Conservation (phyloP, 2,329 filamentous ascomycete genomes). For the Calonectria hawksworthii region DNA sequence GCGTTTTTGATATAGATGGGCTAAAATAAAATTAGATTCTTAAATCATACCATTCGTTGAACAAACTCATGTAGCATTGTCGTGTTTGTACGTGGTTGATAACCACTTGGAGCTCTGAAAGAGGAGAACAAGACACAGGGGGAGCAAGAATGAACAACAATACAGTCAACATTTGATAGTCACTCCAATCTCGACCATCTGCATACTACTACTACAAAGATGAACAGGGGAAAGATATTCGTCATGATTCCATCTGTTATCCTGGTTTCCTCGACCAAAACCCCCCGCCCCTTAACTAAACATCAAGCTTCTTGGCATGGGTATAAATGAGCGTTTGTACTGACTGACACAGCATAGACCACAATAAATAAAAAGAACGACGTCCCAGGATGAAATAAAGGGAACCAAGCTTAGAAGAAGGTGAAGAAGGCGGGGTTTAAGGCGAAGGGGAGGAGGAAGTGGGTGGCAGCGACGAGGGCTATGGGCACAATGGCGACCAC, state of each 20-base stretch:
- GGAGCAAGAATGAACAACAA: background rate
- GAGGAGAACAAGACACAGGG: background rate
- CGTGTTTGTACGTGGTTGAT: background rate
- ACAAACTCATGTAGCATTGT: background rate
- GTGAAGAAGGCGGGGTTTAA: slow-evolving; percentile 86
- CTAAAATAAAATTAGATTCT: slow-evolving; percentile 39
- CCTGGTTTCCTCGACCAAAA: background rate
- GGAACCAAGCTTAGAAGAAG: slow-evolving; percentile 56
- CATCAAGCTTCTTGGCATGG: slow-evolving; percentile 2
- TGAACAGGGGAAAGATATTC: background rate
- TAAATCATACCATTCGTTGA: background rate
- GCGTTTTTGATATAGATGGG: slow-evolving; percentile 45
- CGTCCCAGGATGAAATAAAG: background rate
- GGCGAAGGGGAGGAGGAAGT: slow-evolving; percentile 79
- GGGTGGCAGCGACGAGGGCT: slow-evolving; percentile 77
- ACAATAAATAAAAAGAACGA: slow-evolving; percentile 5
- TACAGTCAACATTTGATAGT: background rate
- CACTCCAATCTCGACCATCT: slow-evolving; percentile 18
- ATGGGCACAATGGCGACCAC: slow-evolving; percentile 84
- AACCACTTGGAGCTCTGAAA: background rate
- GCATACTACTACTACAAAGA: background rate
- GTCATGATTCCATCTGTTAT: slow-evolving; percentile 9
- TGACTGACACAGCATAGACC: slow-evolving; percentile 8
- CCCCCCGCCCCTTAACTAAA: background rate
- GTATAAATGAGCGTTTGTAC: slow-evolving; percentile 5